These are phyloP conservation scores for Pythium brachiatum DNA, from an alignment of 352 stramenopile species.

Conservation along the genomic window DNA sequence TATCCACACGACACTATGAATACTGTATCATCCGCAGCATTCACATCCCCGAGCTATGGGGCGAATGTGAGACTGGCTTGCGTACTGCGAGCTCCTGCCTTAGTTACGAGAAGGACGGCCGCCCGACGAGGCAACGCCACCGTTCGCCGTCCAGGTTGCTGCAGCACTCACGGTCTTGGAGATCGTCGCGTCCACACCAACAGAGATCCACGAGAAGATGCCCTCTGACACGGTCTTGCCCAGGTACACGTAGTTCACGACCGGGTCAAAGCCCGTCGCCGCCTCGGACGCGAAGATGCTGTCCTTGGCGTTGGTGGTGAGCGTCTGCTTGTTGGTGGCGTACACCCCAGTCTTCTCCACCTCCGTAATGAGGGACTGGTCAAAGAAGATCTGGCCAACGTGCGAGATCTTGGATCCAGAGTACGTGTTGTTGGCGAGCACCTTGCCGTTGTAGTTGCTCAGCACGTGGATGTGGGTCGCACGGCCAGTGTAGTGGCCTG, in stretches of 20 bases:
- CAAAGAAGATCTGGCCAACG: constrained; percentile 24
- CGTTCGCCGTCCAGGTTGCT: constrained; percentile 19
- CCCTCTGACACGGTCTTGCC: constrained; percentile 27
- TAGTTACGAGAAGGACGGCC: too few species aligned
- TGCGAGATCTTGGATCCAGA: constrained; percentile 4
- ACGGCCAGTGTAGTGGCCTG: constrained; percentile 16
- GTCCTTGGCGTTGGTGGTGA: constrained; percentile 31
- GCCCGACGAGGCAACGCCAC: too few species aligned
- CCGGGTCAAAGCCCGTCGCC: constrained; percentile 28
- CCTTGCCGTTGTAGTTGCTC: constrained; percentile 6
- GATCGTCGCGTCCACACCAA: constrained; percentile 29
- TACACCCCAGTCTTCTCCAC: constrained; percentile 7
- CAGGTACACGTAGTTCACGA: constrained; percentile 35
- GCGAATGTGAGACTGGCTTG: too few species aligned
- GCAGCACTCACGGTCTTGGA: constrained; percentile 25
- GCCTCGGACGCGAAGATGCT: constrained; percentile 24
- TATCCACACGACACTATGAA: too few species aligned
- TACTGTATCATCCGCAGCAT: too few species aligned
- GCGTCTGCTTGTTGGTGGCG: constrained; percentile 26
- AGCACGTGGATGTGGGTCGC: constrained; percentile 21
- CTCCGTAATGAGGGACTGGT: constrained; percentile 7
- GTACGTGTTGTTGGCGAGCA: constrained; percentile 22
- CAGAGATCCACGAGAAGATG: constrained; percentile 36
- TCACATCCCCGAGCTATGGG: too few species aligned
- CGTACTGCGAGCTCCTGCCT: too few species aligned